Evolutionary conservation across 192 early-diverging fungal species (phyloP).

Genomic region (Coemansia sp.): DNA sequence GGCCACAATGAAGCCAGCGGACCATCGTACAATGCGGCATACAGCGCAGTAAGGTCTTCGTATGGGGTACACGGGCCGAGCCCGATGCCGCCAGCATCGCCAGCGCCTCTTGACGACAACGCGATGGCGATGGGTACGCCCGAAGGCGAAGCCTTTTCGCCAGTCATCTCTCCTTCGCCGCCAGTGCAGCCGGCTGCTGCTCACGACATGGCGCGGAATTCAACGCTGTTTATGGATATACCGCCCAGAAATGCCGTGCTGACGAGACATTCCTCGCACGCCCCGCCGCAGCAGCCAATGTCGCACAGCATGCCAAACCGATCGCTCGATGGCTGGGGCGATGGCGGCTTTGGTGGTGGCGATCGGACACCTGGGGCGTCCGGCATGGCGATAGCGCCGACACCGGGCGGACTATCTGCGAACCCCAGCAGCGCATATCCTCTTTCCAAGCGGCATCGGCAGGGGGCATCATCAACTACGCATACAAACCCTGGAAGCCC

Average conservation of each 20-base stretch:
- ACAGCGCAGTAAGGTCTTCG: background rate
- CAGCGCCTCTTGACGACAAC: background rate
- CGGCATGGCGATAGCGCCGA: background rate
- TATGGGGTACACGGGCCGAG: background rate
- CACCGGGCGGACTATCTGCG: background rate
- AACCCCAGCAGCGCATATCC: background rate
- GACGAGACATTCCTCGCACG: background rate
- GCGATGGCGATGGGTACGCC: conserved; percentile 21
- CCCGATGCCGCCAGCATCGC: background rate
- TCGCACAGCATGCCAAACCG: conserved; percentile 41
- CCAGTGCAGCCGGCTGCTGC: conserved; percentile 1
- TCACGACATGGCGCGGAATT: conserved; percentile 15
- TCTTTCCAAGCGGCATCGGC: background rate
- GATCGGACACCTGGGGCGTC: background rate
- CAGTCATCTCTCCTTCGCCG: conserved; percentile 46
- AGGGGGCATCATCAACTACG: background rate
- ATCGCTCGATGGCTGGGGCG: conserved; percentile 17
- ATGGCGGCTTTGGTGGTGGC: conserved; percentile 5
- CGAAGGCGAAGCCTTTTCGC: conserved; percentile 32
- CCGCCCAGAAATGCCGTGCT: conserved; percentile 4
- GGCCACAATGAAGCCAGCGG: conserved; percentile 6
- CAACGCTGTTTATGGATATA: conserved; percentile 21
- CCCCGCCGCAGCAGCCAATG: conserved; percentile 4
- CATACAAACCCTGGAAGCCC: conserved; percentile 6
- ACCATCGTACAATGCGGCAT: background rate